Evolutionary conservation across 345 rosid species (phyloP), one percentile per base, ranked within the genome.

Genomic region (Eucalyptus rudis): DNA sequence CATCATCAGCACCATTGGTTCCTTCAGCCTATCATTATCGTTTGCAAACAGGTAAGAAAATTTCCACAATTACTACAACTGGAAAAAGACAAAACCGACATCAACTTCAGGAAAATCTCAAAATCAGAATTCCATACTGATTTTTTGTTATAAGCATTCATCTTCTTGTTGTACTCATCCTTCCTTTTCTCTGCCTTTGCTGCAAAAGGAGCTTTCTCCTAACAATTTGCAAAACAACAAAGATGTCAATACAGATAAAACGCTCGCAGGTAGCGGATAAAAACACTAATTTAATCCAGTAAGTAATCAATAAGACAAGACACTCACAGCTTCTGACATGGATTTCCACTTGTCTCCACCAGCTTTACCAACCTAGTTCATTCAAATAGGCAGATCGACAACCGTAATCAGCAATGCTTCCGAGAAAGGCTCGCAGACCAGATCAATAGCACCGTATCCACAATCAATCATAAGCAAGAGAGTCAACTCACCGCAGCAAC

Each of bases 331-430:
- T 0, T 92, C 96, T 22, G 93, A 89, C 95, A 97, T 40, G 7
- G 95, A 89, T 91, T 96, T 97, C 99, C 99, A 97, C 83, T 94
- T 94, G 47, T 87, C 94, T 86, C 99, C 98, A 45, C 95, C 97
- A 88, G 99, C 98, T 87, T 96, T 97, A 7, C 97, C 97, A 44
- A 96, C 99, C 99, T 96, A 88, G 91, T 47, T 29, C 33, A 64
- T 49, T 16, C 33, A 68, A 31, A 51, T 24, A 24, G 45, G 45
- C 87, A 86, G 64, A 86, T 51, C 58, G 13, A 40, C 47, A 76
- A 76, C 84, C 47, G 13, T 40, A 76, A 76, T 76, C 84, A 76
- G 84, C 47, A 76, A 76, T 40, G 47, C 47, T 76, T 20, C 47
- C 2, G 47, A 76, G 47, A 76, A 76, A 20, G 84, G 43, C 29